Conservation (phyloP, 2,329 filamentous ascomycete genomes). For the Juglanconis oblonga region DNA sequence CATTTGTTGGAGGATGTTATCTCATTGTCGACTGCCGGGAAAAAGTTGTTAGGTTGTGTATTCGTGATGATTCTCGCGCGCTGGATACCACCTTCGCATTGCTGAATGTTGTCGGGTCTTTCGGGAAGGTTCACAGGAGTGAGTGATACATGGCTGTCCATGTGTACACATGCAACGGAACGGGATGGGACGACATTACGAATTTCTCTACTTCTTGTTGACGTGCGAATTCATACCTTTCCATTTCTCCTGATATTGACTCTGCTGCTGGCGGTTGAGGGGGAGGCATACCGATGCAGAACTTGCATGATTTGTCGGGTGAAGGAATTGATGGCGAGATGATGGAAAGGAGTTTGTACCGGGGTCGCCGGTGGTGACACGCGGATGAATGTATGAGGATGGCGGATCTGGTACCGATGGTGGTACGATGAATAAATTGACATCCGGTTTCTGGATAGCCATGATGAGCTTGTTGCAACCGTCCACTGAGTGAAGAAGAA, state of each 20-base stretch:
- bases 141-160: conserved; percentile 4
- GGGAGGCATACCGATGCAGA: neutral
- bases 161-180: neutral
- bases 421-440: neutral
- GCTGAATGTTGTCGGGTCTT: conserved; percentile 20
- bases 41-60: conserved; percentile 22
- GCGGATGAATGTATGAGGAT: neutral
- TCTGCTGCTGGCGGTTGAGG: neutral
- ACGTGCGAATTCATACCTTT: conserved; percentile 8
- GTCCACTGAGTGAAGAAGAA: neutral
- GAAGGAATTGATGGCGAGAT: neutral
- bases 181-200: conserved; percentile 15
- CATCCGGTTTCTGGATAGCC: neutral
- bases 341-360: neutral
- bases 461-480: neutral
- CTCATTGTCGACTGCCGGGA: conserved; percentile 2
- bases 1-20: conserved; percentile 6
- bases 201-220: conserved; percentile 16
- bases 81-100: conserved; percentile 28
- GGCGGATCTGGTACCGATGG: neutral
- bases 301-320: neutral
- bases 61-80: conserved; percentile 21
- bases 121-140: conserved; percentile 16
- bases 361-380: neutral
- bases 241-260: neutral